These are phyloP conservation scores for Pseudocercospora ulei DNA, from an alignment of 2,329 filamentous ascomycete genomes.

Conservation along the genomic window DNA sequence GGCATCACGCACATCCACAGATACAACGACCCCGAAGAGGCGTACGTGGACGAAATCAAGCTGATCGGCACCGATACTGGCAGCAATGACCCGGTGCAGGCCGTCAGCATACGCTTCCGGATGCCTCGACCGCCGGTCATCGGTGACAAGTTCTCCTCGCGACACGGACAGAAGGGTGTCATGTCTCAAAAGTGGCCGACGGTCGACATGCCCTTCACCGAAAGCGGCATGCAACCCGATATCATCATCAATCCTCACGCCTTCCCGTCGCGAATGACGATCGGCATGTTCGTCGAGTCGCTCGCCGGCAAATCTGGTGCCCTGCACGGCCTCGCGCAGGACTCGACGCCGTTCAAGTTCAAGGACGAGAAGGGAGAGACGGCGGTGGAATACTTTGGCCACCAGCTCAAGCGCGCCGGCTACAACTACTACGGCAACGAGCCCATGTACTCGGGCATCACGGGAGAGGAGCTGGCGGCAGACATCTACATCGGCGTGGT, in stretches of 20 bases:
- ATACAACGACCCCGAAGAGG: constrained; percentile 85
- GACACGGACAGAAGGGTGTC: constrained; percentile 97
- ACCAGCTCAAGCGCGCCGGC: constrained; percentile 87
- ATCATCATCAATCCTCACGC: constrained; percentile 99
- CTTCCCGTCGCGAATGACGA: constrained; percentile 98
- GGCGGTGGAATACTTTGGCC: constrained; percentile 86
- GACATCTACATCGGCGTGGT: constrained; percentile 97
- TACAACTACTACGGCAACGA: constrained; percentile 99
- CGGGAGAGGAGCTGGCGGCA: constrained; percentile 81
- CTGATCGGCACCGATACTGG: constrained; percentile 79
- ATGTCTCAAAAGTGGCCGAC: constrained; percentile 91
- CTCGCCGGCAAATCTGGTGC: constrained; percentile 90
- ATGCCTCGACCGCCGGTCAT: constrained; percentile 85
- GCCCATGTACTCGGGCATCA: constrained; percentile 96
- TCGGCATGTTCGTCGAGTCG: constrained; percentile 98
- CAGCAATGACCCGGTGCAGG: constrained; percentile 69
- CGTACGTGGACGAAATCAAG: constrained; percentile 85
- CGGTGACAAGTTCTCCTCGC: constrained; percentile 97
- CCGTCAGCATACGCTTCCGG: constrained; percentile 84
- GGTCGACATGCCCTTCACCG: constrained; percentile 90
- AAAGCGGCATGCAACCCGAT: constrained; percentile 92
- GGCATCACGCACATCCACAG: constrained; percentile 78
- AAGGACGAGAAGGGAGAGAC: constrained; percentile 69
- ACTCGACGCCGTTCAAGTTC: constrained; percentile 91
- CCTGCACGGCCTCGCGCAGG: constrained; percentile 89